Conservation (phyloP, 2,329 filamentous ascomycete genomes). For the Cytospora mali region DNA sequence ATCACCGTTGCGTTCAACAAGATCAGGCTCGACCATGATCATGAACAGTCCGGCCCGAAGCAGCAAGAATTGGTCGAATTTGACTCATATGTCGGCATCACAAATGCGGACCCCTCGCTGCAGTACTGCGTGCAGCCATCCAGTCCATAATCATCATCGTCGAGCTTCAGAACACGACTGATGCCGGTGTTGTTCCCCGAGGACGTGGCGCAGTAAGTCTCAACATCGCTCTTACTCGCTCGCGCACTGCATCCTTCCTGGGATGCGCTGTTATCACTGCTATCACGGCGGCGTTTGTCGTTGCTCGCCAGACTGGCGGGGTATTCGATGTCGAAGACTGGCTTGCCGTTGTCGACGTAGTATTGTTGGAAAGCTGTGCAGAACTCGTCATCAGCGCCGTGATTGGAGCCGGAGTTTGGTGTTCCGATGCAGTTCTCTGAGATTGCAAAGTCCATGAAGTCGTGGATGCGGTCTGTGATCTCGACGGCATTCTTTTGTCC, state of each 20-base stretch:
- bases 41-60: neutral
- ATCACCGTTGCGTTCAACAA: neutral
- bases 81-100: constrained; percentile 19
- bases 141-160: constrained; percentile 24
- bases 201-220: constrained; percentile 10
- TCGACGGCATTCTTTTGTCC: constrained; percentile 26
- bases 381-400: constrained; percentile 15
- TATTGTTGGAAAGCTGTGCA: constrained; percentile 20
- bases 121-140: constrained; percentile 27
- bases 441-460: constrained; percentile 24
- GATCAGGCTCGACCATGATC: neutral
- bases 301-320: constrained; percentile 19
- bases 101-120: constrained; percentile 11
- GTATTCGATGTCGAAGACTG: constrained; percentile 26
- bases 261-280: neutral
- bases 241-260: constrained; percentile 12
- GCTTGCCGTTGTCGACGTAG: constrained; percentile 22
- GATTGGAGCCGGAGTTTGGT: constrained; percentile 7
- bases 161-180: constrained; percentile 27
- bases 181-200: constrained; percentile 12
- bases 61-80: constrained; percentile 25
- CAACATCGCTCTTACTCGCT: constrained; percentile 8
- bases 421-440: constrained; percentile 23
- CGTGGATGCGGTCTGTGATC: constrained; percentile 10
- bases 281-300: constrained; percentile 7